Conservation (phyloP, 352 stramenopile genomes). For the Phytopythium vexans region DNA sequence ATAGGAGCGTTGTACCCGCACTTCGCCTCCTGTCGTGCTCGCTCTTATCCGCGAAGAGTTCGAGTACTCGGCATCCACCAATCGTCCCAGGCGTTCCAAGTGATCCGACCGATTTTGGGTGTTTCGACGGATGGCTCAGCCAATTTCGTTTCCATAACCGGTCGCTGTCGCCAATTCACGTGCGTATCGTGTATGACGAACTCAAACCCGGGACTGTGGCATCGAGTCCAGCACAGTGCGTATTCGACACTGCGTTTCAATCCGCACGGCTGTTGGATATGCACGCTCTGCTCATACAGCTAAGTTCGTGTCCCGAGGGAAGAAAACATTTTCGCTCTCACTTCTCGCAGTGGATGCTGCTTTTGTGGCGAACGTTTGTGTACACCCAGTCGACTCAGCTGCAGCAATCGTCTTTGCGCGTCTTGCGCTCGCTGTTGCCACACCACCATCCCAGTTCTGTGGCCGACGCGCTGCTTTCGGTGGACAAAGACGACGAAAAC, state of each 20-base stretch:
- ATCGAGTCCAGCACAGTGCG: no score
- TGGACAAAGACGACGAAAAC: neutral
- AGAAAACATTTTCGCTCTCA: conserved; percentile 30
- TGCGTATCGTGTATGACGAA: conserved; percentile 88
- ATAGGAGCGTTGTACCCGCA: conserved; percentile 4
- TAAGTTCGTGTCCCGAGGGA: conserved; percentile 51
- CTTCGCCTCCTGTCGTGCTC: conserved; percentile 17
- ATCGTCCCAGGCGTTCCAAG: neutral
- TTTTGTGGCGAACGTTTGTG: conserved; percentile 53
- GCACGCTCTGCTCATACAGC: conserved; percentile 36
- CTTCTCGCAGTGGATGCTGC: conserved; percentile 39
- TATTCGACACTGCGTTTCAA: neutral
- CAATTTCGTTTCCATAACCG: conserved; percentile 90
- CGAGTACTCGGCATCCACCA: conserved; percentile 2
- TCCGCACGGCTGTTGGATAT: conserved; percentile 18
- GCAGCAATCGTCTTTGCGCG: conserved; percentile 64
- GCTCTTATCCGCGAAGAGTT: conserved; percentile 15
- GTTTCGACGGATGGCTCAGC: conserved; percentile 81
- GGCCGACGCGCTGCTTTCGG: conserved; percentile 14
- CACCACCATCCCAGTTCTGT: conserved; percentile 25
- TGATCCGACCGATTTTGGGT: conserved; percentile 15
- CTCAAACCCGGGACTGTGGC: conserved; percentile 20
- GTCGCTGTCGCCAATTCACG: conserved; percentile 89
- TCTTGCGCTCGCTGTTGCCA: conserved; percentile 41
- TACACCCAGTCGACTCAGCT: conserved; percentile 38